These are phyloP conservation scores for Ogataea pilisensis DNA, from an alignment of 805 yeast genomes.

Conservation along the genomic window DNA sequence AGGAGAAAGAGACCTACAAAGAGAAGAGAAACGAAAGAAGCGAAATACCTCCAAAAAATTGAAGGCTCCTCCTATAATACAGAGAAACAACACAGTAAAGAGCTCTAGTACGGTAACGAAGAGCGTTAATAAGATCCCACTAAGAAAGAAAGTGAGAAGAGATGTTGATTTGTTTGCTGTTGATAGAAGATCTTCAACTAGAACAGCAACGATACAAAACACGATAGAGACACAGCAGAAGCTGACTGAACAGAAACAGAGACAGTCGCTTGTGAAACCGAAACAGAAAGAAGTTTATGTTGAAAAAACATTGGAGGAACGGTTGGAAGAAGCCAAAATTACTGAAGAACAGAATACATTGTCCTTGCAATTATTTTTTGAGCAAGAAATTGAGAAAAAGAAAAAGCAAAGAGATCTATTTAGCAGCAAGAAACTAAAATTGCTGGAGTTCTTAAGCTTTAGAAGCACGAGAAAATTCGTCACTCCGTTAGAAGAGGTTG, in stretches of 20 bases:
- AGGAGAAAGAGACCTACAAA: conserved; percentile 36
- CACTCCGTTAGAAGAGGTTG: conserved; percentile 62
- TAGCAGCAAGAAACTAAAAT: conserved; percentile 56
- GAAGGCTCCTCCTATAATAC: conserved; percentile 28
- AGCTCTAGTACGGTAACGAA: conserved; percentile 8
- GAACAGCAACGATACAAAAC: conserved; percentile 73
- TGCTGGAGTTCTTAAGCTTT: conserved; percentile 57
- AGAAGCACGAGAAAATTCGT: conserved; percentile 45
- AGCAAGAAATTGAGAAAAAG: conserved; percentile 79
- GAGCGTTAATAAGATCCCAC: conserved; percentile 18
- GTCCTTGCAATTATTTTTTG: conserved; percentile 73
- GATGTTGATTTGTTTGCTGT: conserved; percentile 31
- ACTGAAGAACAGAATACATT: conserved; percentile 76
- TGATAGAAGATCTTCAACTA: conserved; percentile 66
- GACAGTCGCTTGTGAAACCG: conserved; percentile 33
- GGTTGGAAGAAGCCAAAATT: conserved; percentile 75
- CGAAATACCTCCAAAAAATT: conserved; percentile 44
- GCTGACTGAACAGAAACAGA: conserved; percentile 62
- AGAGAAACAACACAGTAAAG: conserved; percentile 26
- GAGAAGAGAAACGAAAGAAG: conserved; percentile 24
- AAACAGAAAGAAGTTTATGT: conserved; percentile 34
- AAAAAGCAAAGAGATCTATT: conserved; percentile 71
- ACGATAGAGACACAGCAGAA: conserved; percentile 74
- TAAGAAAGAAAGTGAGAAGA: conserved; percentile 25
- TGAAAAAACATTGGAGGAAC: conserved; percentile 64